Conservation (phyloP, 345 rosid genomes). For the Salix caprea region DNA sequence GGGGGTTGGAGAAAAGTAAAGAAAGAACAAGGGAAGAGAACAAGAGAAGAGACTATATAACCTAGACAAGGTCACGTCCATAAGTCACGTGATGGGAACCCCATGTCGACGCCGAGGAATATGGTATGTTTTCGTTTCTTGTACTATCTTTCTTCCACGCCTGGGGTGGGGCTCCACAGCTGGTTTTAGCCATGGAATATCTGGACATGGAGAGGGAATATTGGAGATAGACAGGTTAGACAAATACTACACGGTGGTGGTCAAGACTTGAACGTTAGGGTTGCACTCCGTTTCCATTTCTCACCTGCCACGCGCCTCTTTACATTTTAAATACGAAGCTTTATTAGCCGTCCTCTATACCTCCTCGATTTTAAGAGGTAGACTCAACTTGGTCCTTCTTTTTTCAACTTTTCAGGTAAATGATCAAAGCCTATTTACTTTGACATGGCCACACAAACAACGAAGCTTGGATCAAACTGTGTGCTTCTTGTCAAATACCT, state of each 20-base stretch:
- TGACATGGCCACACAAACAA: too few species aligned
- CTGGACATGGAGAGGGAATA: conserved; percentile 62
- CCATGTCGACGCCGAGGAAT: conserved; percentile 74
- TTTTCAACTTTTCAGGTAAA: too few species aligned
- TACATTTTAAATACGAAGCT: not conserved
- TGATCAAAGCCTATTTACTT: too few species aligned
- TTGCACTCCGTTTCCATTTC: not conserved
- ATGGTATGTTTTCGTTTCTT: conserved; percentile 18
- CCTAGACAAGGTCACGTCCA: conserved; percentile 39
- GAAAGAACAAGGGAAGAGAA: conserved; percentile 23
- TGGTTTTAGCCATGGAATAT: conserved; percentile 32
- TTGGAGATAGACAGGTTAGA: conserved; percentile 38
- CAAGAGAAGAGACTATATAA: conserved; percentile 20
- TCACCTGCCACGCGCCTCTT: conserved; percentile 13
- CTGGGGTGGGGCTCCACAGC: conserved; percentile 47
- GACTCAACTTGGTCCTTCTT: too few species aligned
- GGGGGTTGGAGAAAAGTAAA: not conserved
- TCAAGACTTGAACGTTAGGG: conserved; percentile 10
- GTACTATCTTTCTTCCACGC: conserved; percentile 5
- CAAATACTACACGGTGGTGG: conserved; percentile 57
- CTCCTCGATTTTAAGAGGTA: too few species aligned
- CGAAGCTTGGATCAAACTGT: too few species aligned
- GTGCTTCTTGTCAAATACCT: too few species aligned
- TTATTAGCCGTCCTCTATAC: not conserved
- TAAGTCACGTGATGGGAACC: conserved; percentile 55